phyloP scores from a whole-genome alignment of 352 stramenopile species.

The Hyaloperonospora brassicae region DNA sequence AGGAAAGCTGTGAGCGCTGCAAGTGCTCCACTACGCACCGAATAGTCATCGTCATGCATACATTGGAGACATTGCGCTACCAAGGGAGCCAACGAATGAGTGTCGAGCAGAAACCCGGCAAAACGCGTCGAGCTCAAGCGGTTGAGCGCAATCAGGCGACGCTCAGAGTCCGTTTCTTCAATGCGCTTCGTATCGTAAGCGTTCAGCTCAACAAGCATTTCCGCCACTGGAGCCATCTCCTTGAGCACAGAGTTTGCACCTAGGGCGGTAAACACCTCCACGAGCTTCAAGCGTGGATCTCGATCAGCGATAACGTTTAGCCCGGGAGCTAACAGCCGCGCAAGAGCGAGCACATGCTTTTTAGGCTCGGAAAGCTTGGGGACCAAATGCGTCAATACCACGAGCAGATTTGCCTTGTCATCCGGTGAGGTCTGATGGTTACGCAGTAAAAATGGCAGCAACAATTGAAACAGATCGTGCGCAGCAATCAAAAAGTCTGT shows the following conservation, averaged over 20 bases:
- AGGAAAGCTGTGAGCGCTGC: slow-evolving; percentile 52
- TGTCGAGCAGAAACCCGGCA: slow-evolving; percentile 43
- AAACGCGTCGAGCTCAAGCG: slow-evolving; percentile 58
- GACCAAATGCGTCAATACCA: slow-evolving; percentile 70
- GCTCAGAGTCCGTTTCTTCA: slow-evolving; percentile 81
- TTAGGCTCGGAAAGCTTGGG: slow-evolving; percentile 59
- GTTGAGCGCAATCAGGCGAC: slow-evolving; percentile 67
- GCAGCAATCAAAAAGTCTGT: slow-evolving; percentile 32
- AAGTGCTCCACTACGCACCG: slow-evolving; percentile 68
- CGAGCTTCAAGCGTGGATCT: slow-evolving; percentile 46
- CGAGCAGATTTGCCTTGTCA: slow-evolving; percentile 78
- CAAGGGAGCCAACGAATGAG: slow-evolving; percentile 65
- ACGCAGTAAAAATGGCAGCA: slow-evolving; percentile 77
- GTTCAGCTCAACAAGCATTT: slow-evolving; percentile 55
- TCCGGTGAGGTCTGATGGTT: slow-evolving; percentile 66
- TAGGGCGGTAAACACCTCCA: slow-evolving; percentile 63
- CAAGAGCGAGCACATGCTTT: slow-evolving; percentile 68
- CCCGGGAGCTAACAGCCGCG: slow-evolving; percentile 66
- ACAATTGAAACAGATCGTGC: slow-evolving; percentile 75
- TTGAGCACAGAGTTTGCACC: slow-evolving; percentile 31
- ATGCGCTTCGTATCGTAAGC: slow-evolving; percentile 73
- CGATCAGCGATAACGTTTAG: slow-evolving; percentile 68
- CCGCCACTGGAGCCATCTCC: slow-evolving; percentile 33
- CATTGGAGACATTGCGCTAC: slow-evolving; percentile 70
- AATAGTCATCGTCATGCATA: slow-evolving; percentile 81